Conservation (phyloP, 345 rosid genomes). For the Gossypium turneri region DNA sequence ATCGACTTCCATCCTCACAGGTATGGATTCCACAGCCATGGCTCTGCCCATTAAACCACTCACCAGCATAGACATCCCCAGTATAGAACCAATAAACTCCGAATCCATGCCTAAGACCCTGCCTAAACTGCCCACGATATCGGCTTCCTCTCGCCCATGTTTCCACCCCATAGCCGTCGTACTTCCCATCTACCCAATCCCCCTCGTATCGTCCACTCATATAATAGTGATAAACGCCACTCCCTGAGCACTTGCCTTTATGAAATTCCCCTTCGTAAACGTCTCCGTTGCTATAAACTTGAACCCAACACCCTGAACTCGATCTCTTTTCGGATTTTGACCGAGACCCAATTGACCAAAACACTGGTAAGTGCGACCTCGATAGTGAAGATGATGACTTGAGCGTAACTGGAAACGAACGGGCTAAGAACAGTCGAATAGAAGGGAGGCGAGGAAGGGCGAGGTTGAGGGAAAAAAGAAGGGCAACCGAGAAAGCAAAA, state of each 20-base stretch:
- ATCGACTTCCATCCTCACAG: constrained; percentile 89
- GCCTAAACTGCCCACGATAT: constrained; percentile 76
- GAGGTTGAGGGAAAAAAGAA: constrained; percentile 63
- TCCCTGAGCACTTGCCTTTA: constrained; percentile 81
- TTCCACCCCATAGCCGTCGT: constrained; percentile 55
- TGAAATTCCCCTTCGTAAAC: constrained; percentile 87
- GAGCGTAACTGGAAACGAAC: constrained; percentile 72
- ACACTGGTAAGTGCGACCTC: constrained; percentile 58
- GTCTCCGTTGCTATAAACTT: constrained; percentile 81
- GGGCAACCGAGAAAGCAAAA: constrained; percentile 72
- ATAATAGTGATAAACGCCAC: constrained; percentile 81
- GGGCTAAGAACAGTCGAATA: constrained; percentile 69
- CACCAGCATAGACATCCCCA: constrained; percentile 88
- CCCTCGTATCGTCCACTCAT: constrained; percentile 74
- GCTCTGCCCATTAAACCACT: constrained; percentile 95
- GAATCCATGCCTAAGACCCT: constrained; percentile 81
- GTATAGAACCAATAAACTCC: constrained; percentile 87
- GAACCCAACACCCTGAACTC: constrained; percentile 85
- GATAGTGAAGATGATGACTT: constrained; percentile 26
- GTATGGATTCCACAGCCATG: constrained; percentile 95
- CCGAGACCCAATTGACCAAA: constrained; percentile 89
- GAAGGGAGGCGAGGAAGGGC: constrained; percentile 82
- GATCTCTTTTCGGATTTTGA: constrained; percentile 53
- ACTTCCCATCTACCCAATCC: no score
- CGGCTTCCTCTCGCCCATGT: constrained; percentile 97